Evolutionary conservation across 352 stramenopile genomes (phyloP).

Genomic region (Thalassiosira oceanica): DNA sequence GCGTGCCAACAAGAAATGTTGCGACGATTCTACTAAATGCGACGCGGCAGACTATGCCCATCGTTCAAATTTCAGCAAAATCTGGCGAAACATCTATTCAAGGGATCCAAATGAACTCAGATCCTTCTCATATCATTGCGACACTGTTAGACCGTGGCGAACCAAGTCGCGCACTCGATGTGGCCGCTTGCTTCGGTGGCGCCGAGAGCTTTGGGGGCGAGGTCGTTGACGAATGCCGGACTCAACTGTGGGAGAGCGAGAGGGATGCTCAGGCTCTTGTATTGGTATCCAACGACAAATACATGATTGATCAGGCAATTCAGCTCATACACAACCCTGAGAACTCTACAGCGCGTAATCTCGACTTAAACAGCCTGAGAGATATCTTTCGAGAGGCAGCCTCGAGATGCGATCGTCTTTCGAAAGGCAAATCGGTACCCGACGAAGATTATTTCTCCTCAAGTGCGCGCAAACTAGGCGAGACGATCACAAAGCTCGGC

Average conservation of each 20-base stretch:
- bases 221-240: slow-evolving; percentile 55
- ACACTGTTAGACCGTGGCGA: slow-evolving; percentile 26
- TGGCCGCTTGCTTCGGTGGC: slow-evolving; percentile 38
- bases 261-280: slow-evolving; percentile 43
- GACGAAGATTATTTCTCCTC: no score
- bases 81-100: no score
- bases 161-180: slow-evolving; percentile 24
- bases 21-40: no score
- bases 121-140: slow-evolving; percentile 38
- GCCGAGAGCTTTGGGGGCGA: slow-evolving; percentile 21
- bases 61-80: slow-evolving; percentile 1
- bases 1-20: no score
- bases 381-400: slow-evolving; percentile 45
- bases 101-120: slow-evolving; percentile 19
- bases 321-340: no score
- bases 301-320: slow-evolving; percentile 51
- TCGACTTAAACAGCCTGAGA: no score
- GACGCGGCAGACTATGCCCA: no score
- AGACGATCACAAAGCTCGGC: slow-evolving; percentile 23
- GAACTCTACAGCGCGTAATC: no score
- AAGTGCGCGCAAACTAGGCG: slow-evolving; percentile 27
- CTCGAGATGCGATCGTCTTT: slow-evolving; percentile 17
- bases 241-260: slow-evolving; percentile 53
- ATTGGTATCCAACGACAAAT: slow-evolving; percentile 45
- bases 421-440: no score